Evolutionary conservation across 768 basidiomycete genomes (phyloP).

Genomic region (Mycena crocata): DNA sequence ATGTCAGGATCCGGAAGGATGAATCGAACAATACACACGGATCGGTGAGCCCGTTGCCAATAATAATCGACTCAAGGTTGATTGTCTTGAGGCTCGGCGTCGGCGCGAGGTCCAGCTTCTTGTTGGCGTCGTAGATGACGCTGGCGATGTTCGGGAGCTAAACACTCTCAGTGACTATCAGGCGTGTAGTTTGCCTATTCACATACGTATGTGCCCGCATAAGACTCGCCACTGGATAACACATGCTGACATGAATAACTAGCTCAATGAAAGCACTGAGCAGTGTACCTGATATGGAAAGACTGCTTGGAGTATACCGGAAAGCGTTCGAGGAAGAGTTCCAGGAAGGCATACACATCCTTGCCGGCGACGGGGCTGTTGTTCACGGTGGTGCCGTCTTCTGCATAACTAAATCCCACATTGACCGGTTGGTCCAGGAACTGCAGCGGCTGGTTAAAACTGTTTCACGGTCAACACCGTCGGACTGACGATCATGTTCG

Average conservation of each 20-base stretch:
- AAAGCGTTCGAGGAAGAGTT: constrained; percentile 84
- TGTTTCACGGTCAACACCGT: background rate
- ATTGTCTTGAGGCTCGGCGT: constrained; percentile 69
- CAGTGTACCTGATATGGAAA: constrained; percentile 87
- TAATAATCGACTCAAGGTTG: constrained; percentile 85
- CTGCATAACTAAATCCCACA: constrained; percentile 91
- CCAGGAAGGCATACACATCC: constrained; percentile 89
- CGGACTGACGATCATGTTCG: constrained; percentile 66
- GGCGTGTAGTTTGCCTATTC: background rate
- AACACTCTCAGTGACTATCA: background rate
- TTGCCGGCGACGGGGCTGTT: constrained; percentile 88
- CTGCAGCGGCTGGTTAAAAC: background rate
- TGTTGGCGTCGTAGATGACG: constrained; percentile 84
- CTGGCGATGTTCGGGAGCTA: constrained; percentile 80
- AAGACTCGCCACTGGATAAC: constrained; percentile 87
- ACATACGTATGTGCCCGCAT: constrained; percentile 76
- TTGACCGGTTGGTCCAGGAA: constrained; percentile 88
- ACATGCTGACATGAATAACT: too few relatives aligned
- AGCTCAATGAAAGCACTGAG: too few relatives aligned
- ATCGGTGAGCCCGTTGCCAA: constrained; percentile 91
- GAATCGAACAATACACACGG: constrained; percentile 50
- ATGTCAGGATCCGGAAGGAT: background rate
- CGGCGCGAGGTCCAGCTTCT: constrained; percentile 59
- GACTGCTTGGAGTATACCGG: constrained; percentile 75
- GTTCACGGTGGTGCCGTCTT: constrained; percentile 78